Conservation (phyloP, 2,329 filamentous ascomycete species). For the Cladosporium sp. region DNA sequence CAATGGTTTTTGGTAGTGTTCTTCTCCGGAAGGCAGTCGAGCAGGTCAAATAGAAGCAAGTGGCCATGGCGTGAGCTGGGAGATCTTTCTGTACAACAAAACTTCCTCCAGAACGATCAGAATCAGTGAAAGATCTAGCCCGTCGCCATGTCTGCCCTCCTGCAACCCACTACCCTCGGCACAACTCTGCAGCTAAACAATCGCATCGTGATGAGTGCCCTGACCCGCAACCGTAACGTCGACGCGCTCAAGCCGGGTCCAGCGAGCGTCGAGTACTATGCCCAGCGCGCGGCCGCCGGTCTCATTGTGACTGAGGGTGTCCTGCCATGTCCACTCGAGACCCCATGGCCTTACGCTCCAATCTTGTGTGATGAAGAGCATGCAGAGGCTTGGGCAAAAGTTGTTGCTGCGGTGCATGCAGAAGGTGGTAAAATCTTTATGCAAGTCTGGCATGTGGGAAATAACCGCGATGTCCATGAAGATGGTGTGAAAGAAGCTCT, state of each 20-base stretch:
- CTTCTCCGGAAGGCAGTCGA: too few species aligned
- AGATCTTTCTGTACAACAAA: too few species aligned
- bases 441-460: not conserved
- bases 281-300: not conserved
- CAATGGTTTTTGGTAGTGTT: too few species aligned
- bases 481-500: not conserved
- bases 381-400: not conserved
- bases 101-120: too few species aligned
- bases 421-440: not conserved
- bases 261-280: not conserved
- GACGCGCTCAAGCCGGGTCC: not conserved
- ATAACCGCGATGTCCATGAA: not conserved
- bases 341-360: not conserved
- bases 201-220: not conserved
- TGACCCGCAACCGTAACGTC: not conserved
- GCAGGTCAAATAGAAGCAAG: too few species aligned
- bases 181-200: not conserved
- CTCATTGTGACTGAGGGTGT: not conserved
- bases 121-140: not conserved
- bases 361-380: not conserved
- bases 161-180: not conserved
- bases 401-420: conserved; percentile 1
- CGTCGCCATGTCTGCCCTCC: not conserved
- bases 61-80: too few species aligned
- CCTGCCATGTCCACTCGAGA: not conserved